Conservation (phyloP, 768 basidiomycete species). For the Hydnomerulius pinastri region DNA sequence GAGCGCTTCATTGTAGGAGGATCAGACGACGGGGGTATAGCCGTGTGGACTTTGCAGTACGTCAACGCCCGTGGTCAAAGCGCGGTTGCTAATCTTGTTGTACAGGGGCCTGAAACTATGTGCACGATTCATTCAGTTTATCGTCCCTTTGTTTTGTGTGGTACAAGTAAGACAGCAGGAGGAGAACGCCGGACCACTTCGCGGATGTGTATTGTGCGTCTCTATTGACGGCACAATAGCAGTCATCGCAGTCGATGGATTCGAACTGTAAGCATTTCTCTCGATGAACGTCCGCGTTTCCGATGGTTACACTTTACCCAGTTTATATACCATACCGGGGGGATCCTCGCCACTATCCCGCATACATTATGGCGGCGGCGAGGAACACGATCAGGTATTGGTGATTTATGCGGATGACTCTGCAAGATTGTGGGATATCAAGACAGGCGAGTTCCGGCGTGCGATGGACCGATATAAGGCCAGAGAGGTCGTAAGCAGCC, state of each 20-base stretch:
- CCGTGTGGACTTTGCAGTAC: slow-evolving; percentile 71
- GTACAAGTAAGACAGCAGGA: slow-evolving; percentile 51
- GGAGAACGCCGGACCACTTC: slow-evolving; percentile 55
- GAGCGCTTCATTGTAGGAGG: slow-evolving; percentile 73
- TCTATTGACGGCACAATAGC: slow-evolving; percentile 82
- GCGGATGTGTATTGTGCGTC: slow-evolving; percentile 70
- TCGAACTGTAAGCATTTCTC: slow-evolving; percentile 72
- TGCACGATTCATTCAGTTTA: slow-evolving; percentile 75
- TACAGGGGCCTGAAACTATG: slow-evolving; percentile 62
- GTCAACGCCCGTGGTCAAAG: slow-evolving; percentile 17
- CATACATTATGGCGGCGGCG: slow-evolving; percentile 59
- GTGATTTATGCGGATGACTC: slow-evolving; percentile 74
- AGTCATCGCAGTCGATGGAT: slow-evolving; percentile 70
- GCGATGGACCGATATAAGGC: slow-evolving; percentile 79
- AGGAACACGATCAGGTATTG: slow-evolving; percentile 60
- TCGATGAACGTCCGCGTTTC: neutral
- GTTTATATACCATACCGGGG: slow-evolving; percentile 82
- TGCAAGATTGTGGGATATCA: slow-evolving; percentile 86
- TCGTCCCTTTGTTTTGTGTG: slow-evolving; percentile 59
- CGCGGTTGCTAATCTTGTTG: neutral
- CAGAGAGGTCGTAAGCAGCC: slow-evolving; percentile 67
- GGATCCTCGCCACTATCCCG: slow-evolving; percentile 64
- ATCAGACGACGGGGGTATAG: slow-evolving; percentile 75
- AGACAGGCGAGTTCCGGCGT: slow-evolving; percentile 81
- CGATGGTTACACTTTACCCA: slow-evolving; percentile 30